Conservation (phyloP, 2,329 filamentous ascomycete genomes). For the Aaosphaeria pasadenensis region DNA sequence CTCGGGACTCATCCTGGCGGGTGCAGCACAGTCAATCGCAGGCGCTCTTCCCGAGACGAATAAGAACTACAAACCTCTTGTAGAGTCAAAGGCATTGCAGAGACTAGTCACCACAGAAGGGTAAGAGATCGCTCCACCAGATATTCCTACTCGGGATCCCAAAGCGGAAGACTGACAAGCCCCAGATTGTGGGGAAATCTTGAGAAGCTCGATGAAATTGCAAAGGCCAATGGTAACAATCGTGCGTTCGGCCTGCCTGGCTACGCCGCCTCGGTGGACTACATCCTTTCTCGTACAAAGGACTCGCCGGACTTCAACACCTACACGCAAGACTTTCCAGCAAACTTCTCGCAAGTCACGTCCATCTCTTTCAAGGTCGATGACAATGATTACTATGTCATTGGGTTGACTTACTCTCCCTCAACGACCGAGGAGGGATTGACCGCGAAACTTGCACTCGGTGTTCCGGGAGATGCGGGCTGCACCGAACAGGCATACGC, state of each 20-base stretch:
- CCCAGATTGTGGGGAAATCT: constrained; percentile 53
- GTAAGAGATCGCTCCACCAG: constrained; percentile 13
- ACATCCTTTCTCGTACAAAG: constrained; percentile 50
- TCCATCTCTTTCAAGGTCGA: constrained; percentile 40
- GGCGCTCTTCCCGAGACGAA: constrained; percentile 17
- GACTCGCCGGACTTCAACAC: constrained; percentile 37
- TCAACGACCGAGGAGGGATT: constrained; percentile 47
- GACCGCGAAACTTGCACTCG: constrained; percentile 40
- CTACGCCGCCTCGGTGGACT: constrained; percentile 58
- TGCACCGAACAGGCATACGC: constrained; percentile 40
- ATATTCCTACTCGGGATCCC: neutral
- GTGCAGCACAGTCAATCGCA: constrained; percentile 21
- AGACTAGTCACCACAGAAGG: constrained; percentile 38
- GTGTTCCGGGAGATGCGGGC: constrained; percentile 38
- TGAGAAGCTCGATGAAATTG: constrained; percentile 55
- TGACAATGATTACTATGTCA: constrained; percentile 37
- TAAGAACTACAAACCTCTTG: constrained; percentile 17
- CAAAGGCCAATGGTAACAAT: constrained; percentile 55
- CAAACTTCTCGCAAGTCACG: constrained; percentile 42
- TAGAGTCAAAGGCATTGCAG: constrained; percentile 41
- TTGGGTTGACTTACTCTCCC: constrained; percentile 47
- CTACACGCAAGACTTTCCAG: constrained; percentile 52
- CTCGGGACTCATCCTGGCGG: constrained; percentile 17
- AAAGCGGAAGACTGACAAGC: too few species aligned
- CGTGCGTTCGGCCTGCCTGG: constrained; percentile 60